Evolutionary conservation across 345 rosid genomes (phyloP).

Genomic region (Mallotus nudiflorus): DNA sequence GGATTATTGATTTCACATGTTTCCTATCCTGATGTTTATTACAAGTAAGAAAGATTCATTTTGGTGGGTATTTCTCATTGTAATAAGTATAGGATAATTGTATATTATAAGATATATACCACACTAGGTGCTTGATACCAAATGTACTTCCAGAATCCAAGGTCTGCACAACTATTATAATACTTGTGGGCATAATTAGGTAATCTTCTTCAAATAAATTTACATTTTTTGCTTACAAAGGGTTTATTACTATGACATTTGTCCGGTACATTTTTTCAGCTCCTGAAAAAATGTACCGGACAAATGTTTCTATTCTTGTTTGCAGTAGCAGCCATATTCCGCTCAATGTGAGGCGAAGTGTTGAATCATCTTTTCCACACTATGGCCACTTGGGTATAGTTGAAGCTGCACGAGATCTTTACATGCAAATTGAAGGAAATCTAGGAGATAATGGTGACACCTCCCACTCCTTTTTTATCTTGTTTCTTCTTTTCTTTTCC

Average conservation of each 20-base stretch:
- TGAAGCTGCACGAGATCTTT: conserved; percentile 84
- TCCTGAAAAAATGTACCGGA: conserved; percentile 1
- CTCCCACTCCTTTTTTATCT: neutral
- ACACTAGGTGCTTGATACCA: neutral
- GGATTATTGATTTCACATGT: neutral
- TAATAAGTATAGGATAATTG: neutral
- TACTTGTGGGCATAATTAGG: neutral
- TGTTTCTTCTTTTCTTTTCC: too few species aligned
- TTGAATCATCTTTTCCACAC: conserved; percentile 64
- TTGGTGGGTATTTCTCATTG: neutral
- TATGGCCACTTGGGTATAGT: conserved; percentile 85
- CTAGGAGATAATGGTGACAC: conserved; percentile 38
- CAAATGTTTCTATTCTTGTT: conserved; percentile 10
- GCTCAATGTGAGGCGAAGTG: conserved; percentile 33
- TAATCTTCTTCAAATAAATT: neutral
- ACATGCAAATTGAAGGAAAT: conserved; percentile 75
- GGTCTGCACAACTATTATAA: neutral
- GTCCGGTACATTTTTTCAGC: conserved; percentile 1
- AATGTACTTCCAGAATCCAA: neutral
- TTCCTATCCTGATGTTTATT: neutral
- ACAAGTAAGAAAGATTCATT: neutral
- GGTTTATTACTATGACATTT: conserved; percentile 5
- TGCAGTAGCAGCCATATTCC: conserved; percentile 43
- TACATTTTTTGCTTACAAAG: neutral
- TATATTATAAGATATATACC: neutral